These are phyloP conservation scores for Lipomyces lipofer DNA, from an alignment of 805 yeast species.

Conservation along the genomic window DNA sequence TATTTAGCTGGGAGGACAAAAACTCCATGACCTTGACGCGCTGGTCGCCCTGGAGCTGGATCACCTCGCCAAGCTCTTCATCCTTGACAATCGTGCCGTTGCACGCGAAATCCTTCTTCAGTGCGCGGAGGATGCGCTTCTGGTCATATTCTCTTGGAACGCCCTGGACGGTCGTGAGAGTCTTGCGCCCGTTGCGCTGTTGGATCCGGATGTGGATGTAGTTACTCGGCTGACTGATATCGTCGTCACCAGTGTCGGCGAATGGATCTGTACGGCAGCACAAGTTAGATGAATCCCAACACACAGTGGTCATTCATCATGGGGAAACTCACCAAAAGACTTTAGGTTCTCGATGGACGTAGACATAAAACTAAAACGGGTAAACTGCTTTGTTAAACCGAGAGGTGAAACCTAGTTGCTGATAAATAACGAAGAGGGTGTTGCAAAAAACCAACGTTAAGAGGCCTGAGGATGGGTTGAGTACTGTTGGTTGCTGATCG, in stretches of 20 bases:
- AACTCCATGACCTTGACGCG: constrained; percentile 95
- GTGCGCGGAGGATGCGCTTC: constrained; percentile 87
- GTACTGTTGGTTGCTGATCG: too few relatives aligned
- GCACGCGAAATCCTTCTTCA: constrained; percentile 98
- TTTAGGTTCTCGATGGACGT: constrained; percentile 78
- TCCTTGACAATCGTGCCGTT: constrained; percentile 98
- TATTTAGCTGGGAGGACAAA: constrained; percentile 77
- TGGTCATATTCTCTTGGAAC: constrained; percentile 91
- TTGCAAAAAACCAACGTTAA: too few relatives aligned
- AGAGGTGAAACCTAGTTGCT: too few relatives aligned
- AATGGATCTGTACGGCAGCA: constrained; percentile 65
- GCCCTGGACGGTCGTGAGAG: constrained; percentile 98
- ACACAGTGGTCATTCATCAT: neutral
- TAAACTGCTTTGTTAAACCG: constrained; percentile 12
- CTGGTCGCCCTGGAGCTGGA: constrained; percentile 98
- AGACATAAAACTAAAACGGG: constrained; percentile 45
- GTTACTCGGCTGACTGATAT: constrained; percentile 83
- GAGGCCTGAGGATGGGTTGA: too few relatives aligned
- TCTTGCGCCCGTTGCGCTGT: constrained; percentile 99
- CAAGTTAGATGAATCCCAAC: neutral
- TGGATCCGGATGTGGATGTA: constrained; percentile 95
- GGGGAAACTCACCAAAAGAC: constrained; percentile 41
- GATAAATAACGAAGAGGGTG: too few relatives aligned
- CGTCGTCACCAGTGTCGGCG: constrained; percentile 99
- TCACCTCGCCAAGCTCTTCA: constrained; percentile 92